These are phyloP conservation scores for Aspergillus steynii DNA, from an alignment of 495 filamentous ascomycete genomes.

Conservation along the genomic window DNA sequence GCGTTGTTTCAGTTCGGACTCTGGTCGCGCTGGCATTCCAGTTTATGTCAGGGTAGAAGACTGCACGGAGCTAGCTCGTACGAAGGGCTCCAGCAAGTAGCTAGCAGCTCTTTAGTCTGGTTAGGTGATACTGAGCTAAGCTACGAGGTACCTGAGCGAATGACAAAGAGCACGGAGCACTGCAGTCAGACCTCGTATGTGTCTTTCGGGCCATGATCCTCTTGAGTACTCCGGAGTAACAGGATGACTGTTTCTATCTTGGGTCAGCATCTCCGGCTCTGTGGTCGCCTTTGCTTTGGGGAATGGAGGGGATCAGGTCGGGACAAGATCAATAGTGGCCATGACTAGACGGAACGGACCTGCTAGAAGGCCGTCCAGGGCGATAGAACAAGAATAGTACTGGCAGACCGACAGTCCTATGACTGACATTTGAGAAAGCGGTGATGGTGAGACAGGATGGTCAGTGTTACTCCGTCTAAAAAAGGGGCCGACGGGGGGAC, in stretches of 20 bases:
- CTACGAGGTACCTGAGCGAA: too few relatives aligned
- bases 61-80: background rate
- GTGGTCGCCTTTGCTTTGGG: background rate
- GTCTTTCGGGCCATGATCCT: too few relatives aligned
- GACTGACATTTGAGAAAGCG: background rate
- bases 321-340: background rate
- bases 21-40: constrained; percentile 5
- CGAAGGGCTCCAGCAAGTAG: background rate
- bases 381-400: background rate
- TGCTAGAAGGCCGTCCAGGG: background rate
- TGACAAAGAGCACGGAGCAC: too few relatives aligned
- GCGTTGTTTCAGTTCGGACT: constrained; percentile 22
- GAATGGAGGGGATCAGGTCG: background rate
- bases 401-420: background rate
- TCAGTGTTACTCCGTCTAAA: background rate
- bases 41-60: background rate
- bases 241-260: too few relatives aligned
- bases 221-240: too few relatives aligned
- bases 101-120: background rate
- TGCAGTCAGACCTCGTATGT: too few relatives aligned
- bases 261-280: background rate
- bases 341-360: background rate
- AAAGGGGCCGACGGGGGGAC: background rate
- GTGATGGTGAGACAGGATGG: constrained; percentile 14
- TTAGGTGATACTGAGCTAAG: too few relatives aligned